Evolutionary conservation across 495 filamentous ascomycete species (phyloP).

Genomic region (Entonaema liquescens): DNA sequence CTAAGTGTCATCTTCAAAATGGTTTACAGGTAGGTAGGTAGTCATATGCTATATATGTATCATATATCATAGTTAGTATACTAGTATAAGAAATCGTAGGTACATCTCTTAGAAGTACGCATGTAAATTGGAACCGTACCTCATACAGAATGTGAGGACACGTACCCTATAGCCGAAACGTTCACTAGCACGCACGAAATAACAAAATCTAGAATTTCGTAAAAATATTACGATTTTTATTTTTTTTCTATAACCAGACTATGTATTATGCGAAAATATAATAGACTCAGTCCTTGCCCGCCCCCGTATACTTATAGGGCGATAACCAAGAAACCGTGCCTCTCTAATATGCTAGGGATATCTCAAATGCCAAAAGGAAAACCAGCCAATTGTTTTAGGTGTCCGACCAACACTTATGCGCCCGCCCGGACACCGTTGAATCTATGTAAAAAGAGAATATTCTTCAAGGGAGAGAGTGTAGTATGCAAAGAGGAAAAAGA

Average conservation of each 20-base stretch:
- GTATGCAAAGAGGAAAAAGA: constrained; percentile 19
- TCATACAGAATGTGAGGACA: no score
- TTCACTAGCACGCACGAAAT: background rate
- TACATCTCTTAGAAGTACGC: no score
- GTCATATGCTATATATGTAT: no score
- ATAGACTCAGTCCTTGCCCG: constrained; percentile 8
- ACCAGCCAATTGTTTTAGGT: constrained; percentile 36
- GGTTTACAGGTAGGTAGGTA: no score
- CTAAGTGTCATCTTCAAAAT: no score
- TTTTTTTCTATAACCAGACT: constrained; percentile 27
- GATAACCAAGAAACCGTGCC: constrained; percentile 21
- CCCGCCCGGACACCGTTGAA: constrained; percentile 24
- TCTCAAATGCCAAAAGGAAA: constrained; percentile 39
- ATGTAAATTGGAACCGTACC: no score
- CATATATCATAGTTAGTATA: no score
- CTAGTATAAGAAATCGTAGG: no score
- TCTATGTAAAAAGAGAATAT: constrained; percentile 14
- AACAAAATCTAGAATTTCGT: constrained; percentile 3
- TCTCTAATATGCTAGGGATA: constrained; percentile 39
- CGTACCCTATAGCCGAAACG: background rate
- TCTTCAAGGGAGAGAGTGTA: constrained; percentile 21
- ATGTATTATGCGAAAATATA: constrained; percentile 28
- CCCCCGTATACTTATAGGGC: constrained; percentile 17
- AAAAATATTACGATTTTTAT: constrained; percentile 39
- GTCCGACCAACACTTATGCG: constrained; percentile 28